These are phyloP conservation scores for Phytophthora quininea DNA, from an alignment of 352 stramenopile species.

Conservation along the genomic window DNA sequence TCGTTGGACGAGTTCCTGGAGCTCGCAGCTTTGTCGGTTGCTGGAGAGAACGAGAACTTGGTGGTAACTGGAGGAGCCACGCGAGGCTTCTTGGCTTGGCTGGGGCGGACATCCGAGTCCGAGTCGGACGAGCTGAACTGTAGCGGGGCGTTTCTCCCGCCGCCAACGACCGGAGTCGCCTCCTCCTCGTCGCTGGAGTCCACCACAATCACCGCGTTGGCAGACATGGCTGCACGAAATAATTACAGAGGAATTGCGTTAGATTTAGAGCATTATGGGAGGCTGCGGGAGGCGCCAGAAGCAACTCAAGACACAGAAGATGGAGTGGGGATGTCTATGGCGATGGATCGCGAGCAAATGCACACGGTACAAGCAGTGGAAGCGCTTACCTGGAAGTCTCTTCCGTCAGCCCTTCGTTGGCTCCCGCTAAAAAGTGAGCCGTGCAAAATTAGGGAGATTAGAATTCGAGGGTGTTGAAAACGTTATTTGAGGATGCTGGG, in stretches of 20 bases:
- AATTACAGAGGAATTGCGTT: conserved; percentile 11
- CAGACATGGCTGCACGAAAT: conserved; percentile 20
- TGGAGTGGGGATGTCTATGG: too few species aligned
- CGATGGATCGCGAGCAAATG: too few species aligned
- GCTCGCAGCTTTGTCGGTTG: conserved; percentile 5
- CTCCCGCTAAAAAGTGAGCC: too few species aligned
- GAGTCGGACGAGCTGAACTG: conserved; percentile 20
- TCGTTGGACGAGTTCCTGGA: conserved; percentile 13
- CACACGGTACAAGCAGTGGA: too few species aligned
- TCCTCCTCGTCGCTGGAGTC: conserved; percentile 55
- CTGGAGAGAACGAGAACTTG: conserved; percentile 7
- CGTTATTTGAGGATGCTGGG: too few species aligned
- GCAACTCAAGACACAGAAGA: not conserved
- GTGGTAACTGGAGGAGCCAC: not conserved
- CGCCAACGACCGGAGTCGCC: not conserved
- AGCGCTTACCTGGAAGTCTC: too few species aligned
- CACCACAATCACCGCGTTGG: conserved; percentile 48
- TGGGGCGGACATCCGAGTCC: conserved; percentile 23
- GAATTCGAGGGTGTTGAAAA: too few species aligned
- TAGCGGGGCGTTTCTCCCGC: conserved; percentile 11
- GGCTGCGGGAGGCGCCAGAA: not conserved
- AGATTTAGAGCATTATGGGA: conserved; percentile 6
- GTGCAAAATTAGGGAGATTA: too few species aligned
- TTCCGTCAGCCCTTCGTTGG: too few species aligned
- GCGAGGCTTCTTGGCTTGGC: conserved; percentile 21